Evolutionary conservation across 2,329 filamentous ascomycete genomes (phyloP).

Genomic region (Xylogone sp.): DNA sequence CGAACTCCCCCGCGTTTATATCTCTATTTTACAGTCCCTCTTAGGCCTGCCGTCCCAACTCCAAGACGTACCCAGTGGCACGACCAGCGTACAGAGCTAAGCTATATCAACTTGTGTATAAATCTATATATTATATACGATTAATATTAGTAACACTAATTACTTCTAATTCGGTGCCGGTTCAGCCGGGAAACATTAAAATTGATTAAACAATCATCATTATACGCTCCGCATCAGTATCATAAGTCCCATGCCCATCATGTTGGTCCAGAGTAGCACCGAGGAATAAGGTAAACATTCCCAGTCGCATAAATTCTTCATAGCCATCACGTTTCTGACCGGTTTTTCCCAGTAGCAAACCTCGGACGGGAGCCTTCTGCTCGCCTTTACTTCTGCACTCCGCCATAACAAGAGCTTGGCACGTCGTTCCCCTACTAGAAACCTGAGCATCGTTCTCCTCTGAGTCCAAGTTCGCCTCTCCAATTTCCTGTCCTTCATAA

Average conservation of each 20-base stretch:
- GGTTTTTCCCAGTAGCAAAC: background rate
- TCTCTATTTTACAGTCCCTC: no score
- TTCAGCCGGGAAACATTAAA: no score
- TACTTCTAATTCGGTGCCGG: no score
- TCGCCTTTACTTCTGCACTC: background rate
- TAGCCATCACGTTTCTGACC: background rate
- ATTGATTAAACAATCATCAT: slow-evolving; percentile 1
- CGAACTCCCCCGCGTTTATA: no score
- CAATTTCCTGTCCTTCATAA: slow-evolving; percentile 1
- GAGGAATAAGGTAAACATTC: background rate
- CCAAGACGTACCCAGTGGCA: no score
- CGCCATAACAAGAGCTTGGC: background rate
- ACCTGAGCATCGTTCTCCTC: background rate
- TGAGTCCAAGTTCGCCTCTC: background rate
- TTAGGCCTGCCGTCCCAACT: no score
- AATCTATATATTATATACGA: no score
- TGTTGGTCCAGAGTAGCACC: background rate
- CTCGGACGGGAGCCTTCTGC: background rate
- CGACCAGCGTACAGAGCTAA: no score
- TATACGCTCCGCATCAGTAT: background rate
- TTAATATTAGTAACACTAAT: no score
- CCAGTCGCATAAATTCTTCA: background rate
- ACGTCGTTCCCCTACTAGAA: background rate
- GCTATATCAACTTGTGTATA: no score
- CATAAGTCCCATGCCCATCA: background rate